phyloP scores from a whole-genome alignment of 2,329 filamentous ascomycete genomes.

The Aspergillus pseudotamarii region DNA sequence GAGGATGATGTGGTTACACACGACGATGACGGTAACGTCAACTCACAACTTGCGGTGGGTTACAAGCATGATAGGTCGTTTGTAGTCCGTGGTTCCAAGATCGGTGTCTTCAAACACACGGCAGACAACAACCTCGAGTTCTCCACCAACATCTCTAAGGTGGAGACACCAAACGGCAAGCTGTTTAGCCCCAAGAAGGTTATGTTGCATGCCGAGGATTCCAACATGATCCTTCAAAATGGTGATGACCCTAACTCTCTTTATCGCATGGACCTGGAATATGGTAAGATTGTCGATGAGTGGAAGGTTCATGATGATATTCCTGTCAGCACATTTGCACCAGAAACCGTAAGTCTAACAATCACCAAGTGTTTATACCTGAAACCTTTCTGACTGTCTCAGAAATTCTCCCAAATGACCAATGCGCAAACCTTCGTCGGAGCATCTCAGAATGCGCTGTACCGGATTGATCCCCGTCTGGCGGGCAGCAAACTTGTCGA shows the following conservation, averaged over 20 bases:
- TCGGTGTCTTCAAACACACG: slow-evolving; percentile 98
- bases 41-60: slow-evolving; percentile 91
- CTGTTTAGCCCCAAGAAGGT: slow-evolving; percentile 94
- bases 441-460: slow-evolving; percentile 88
- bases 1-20: slow-evolving; percentile 71
- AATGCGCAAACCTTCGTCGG: slow-evolving; percentile 93
- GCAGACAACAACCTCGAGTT: slow-evolving; percentile 91
- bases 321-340: slow-evolving; percentile 85
- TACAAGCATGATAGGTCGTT: slow-evolving; percentile 98
- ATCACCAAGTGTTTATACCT: not conserved
- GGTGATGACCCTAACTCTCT: slow-evolving; percentile 81
- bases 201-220: slow-evolving; percentile 90
- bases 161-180: slow-evolving; percentile 83
- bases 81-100: slow-evolving; percentile 95
- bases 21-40: slow-evolving; percentile 78
- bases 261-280: slow-evolving; percentile 96
- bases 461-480: slow-evolving; percentile 88
- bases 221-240: slow-evolving; percentile 87
- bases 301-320: slow-evolving; percentile 99
- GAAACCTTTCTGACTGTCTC: slow-evolving; percentile 29
- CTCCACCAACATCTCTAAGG: slow-evolving; percentile 94
- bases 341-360: slow-evolving; percentile 68
- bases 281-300: slow-evolving; percentile 96
- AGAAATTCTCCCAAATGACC: slow-evolving; percentile 97
- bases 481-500: slow-evolving; percentile 92